Evolutionary conservation across 78 protist species (phyloP).

Genomic region (Dictyostelium intermedium): DNA sequence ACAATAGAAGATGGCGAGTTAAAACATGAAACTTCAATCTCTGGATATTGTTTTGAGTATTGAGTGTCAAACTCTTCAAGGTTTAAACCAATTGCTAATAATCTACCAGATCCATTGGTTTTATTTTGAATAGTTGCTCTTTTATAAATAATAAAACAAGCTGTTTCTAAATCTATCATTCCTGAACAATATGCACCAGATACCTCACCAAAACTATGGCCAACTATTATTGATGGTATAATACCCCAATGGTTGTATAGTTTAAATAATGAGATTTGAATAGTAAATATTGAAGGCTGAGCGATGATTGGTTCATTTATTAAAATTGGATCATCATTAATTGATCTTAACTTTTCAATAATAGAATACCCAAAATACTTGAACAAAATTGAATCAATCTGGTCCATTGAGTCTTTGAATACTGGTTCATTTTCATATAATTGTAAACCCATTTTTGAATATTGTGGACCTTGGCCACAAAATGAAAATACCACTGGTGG

Average conservation of each 20-base stretch:
- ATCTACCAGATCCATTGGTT: slow-evolving; percentile 65
- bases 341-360: not conserved
- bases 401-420: not conserved
- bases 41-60: not conserved
- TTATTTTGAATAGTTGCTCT: slow-evolving; percentile 13
- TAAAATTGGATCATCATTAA: not conserved
- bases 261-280: slow-evolving; percentile 50
- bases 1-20: slow-evolving; percentile 48
- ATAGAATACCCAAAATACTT: slow-evolving; percentile 20
- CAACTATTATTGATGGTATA: slow-evolving; percentile 31
- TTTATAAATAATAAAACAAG: not conserved
- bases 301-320: slow-evolving; percentile 54
- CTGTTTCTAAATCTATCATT: not conserved
- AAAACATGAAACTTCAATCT: slow-evolving; percentile 31
- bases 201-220: slow-evolving; percentile 77
- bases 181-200: slow-evolving; percentile 44
- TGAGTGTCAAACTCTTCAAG: not conserved
- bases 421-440: slow-evolving; percentile 17
- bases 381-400: not conserved
- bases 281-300: slow-evolving; percentile 48
- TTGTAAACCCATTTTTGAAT: slow-evolving; percentile 26
- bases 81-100: slow-evolving; percentile 41
- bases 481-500: slow-evolving; percentile 36
- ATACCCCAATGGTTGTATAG: slow-evolving; percentile 35
- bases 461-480: slow-evolving; percentile 84